Evolutionary conservation across 345 rosid genomes (phyloP).

Genomic region (Eutrema yunnanense): DNA sequence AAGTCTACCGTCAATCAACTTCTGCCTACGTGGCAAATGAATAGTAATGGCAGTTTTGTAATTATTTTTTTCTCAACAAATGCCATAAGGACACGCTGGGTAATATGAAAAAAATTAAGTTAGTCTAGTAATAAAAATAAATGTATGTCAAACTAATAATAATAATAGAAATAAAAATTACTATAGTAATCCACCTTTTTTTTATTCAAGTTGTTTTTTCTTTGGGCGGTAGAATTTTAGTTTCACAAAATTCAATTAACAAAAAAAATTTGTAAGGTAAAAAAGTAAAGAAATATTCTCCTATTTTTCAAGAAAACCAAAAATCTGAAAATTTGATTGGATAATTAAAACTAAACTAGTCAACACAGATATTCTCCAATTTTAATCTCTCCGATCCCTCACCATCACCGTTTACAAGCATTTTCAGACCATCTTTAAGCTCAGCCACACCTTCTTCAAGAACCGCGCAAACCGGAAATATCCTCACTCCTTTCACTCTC

Average conservation of each 20-base stretch:
- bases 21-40: no score
- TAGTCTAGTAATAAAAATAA: no score
- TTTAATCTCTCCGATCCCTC: conserved; percentile 35
- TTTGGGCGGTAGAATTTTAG: neutral
- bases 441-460: conserved; percentile 80
- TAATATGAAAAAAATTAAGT: no score
- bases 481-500: conserved; percentile 55
- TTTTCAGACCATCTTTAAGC: conserved; percentile 69
- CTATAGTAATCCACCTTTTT: no score
- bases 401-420: conserved; percentile 46
- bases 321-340: neutral
- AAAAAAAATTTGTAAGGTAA: neutral
- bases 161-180: no score
- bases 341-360: conserved; percentile 13
- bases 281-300: neutral
- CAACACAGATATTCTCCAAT: conserved; percentile 44
- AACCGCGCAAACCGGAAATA: conserved; percentile 73
- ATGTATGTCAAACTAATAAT: no score
- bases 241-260: neutral
- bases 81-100: no score
- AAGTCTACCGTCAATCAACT: no score
- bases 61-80: no score
- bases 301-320: neutral
- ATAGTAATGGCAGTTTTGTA: no score
- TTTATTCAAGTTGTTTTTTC: neutral